Percentiles rank a stretch among this genome's conserved stretches.
Evolutionary conservation across 192 early-diverging fungal genomes (phyloP).

Genomic region (Backusella westeae): DNA sequence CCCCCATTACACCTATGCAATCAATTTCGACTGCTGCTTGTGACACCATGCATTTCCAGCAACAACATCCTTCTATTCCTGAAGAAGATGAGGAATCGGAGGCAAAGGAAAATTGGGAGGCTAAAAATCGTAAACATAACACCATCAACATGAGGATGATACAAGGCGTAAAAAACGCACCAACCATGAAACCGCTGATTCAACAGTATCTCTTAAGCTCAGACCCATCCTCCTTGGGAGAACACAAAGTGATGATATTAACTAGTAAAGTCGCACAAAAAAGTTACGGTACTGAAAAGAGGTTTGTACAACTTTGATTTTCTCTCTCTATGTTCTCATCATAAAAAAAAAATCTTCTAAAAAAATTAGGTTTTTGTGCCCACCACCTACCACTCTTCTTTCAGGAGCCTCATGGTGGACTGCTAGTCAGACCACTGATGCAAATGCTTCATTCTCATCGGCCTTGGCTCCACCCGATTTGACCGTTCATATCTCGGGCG

Average conservation of each 20-base stretch:
- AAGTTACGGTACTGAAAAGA: conserved; percentile 88
- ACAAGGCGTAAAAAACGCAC: conserved; percentile 3
- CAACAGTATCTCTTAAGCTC: conserved; percentile 19
- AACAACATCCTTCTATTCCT: conserved; percentile 14
- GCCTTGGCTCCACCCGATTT: conserved; percentile 44
- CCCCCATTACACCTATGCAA: conserved; percentile 3
- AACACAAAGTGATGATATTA: conserved; percentile 72
- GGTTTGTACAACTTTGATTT: conserved; percentile 37
- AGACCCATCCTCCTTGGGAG: conserved; percentile 33
- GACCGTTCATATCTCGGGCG: conserved; percentile 55
- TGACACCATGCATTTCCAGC: neutral
- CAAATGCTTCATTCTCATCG: neutral
- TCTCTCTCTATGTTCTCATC: neutral
- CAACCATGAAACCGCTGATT: conserved; percentile 11
- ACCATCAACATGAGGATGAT: conserved; percentile 9
- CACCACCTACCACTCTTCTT: conserved; percentile 76
- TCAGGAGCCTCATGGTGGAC: conserved; percentile 71
- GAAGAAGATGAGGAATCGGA: conserved; percentile 14
- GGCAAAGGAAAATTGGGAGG: neutral
- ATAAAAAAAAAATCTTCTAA: neutral
- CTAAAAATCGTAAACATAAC: conserved; percentile 8
- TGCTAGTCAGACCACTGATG: neutral
- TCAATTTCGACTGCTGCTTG: neutral
- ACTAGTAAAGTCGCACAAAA: conserved; percentile 91
- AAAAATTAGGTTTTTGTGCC: conserved; percentile 67